A percentile compares a stretch with the other conserved stretches of the same genome.
Conservation (phyloP, 1,284 basidiomycete species). For the Cryptococcus amylolentus region DNA sequence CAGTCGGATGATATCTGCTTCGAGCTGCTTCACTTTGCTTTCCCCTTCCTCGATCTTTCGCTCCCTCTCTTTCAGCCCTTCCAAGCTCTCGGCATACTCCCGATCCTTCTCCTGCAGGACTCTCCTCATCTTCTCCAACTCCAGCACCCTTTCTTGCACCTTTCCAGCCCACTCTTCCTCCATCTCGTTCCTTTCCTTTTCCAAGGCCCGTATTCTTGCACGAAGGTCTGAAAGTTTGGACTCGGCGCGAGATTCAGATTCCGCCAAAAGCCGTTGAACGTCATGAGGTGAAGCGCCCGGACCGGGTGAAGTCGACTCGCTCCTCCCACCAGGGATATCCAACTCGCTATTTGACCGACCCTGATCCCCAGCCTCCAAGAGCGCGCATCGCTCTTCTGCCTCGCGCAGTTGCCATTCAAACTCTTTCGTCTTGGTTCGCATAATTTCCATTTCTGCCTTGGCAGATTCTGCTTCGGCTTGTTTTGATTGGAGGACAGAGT, state of each 20-base stretch:
- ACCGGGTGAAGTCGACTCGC: slow-evolving; percentile 13
- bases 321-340: slow-evolving; percentile 3
- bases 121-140: slow-evolving; percentile 68
- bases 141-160: slow-evolving; percentile 55
- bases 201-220: slow-evolving; percentile 44
- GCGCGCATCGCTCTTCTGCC: slow-evolving; percentile 62
- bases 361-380: slow-evolving; percentile 58
- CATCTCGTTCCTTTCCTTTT: slow-evolving; percentile 50
- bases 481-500: slow-evolving; percentile 75
- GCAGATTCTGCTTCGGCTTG: slow-evolving; percentile 83
- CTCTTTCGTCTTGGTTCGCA: slow-evolving; percentile 74
- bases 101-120: slow-evolving; percentile 57
- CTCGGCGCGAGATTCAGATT: slow-evolving; percentile 72
- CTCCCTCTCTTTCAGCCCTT: slow-evolving; percentile 60
- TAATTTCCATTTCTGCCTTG: slow-evolving; percentile 65
- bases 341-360: neutral
- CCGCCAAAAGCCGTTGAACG: slow-evolving; percentile 69
- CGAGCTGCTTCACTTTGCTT: slow-evolving; percentile 56
- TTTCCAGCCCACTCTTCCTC: slow-evolving; percentile 81
- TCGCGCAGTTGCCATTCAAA: slow-evolving; percentile 81
- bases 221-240: slow-evolving; percentile 66
- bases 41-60: slow-evolving; percentile 58
- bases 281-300: slow-evolving; percentile 55
- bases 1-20: slow-evolving; percentile 36
- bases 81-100: slow-evolving; percentile 55